These are phyloP conservation scores for Amaranthus cruentus DNA, from an alignment of 148 eudicot genomes.

Conservation along the genomic window DNA sequence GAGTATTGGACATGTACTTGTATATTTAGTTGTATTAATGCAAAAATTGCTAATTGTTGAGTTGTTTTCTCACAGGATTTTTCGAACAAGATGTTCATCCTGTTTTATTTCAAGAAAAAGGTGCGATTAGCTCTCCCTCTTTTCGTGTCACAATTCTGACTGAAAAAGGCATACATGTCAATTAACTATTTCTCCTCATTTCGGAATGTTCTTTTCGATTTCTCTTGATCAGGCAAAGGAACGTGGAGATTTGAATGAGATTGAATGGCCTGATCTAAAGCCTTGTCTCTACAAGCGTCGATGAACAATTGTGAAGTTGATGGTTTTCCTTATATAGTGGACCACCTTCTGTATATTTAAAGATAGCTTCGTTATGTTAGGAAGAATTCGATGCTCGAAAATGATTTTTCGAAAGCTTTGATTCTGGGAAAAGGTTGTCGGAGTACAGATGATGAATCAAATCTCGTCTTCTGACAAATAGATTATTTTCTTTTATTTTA, in stretches of 20 bases:
- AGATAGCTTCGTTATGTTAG: too few species aligned
- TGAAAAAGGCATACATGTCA: background rate
- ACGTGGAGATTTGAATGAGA: constrained; percentile 29
- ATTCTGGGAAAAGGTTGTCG: too few species aligned
- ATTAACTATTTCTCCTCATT: background rate
- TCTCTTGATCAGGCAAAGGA: constrained; percentile 38
- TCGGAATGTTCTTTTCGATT: background rate
- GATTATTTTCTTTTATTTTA: too few species aligned
- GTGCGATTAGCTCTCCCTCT: constrained; percentile 26
- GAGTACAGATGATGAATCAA: too few species aligned
- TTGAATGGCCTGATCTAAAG: constrained; percentile 86
- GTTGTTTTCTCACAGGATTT: constrained; percentile 61
- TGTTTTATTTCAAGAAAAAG: constrained; percentile 75
- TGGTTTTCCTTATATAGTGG: background rate
- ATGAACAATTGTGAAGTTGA: constrained; percentile 24
- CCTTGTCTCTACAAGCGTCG: constrained; percentile 93
- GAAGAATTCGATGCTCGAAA: too few species aligned
- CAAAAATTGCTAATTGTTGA: background rate
- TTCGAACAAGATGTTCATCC: constrained; percentile 87
- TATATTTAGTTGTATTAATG: background rate
- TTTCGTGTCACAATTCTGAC: background rate
- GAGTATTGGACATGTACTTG: background rate
- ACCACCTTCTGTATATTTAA: too few species aligned
- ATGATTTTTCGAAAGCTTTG: too few species aligned
- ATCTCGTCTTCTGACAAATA: too few species aligned